phyloP scores from a whole-genome alignment of 73 alveolate genomes.

The Paramecium bursaria region DNA sequence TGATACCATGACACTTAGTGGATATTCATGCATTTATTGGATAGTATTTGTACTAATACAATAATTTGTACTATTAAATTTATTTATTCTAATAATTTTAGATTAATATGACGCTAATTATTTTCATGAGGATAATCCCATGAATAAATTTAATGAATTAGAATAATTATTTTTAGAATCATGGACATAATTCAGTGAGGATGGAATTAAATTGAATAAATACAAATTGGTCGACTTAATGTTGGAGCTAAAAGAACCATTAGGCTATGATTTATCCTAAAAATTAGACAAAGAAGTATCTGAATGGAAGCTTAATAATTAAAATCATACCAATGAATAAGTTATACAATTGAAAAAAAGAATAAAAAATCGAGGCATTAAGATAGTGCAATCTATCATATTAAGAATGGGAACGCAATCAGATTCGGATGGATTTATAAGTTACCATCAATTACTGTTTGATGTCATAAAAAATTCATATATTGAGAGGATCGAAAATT shows the following conservation, averaged over 20 bases:
- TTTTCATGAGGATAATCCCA: constrained; percentile 89
- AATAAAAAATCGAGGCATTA: constrained; percentile 47
- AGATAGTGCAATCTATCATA: constrained; percentile 66
- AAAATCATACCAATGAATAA: background rate
- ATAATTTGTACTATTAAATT: constrained; percentile 49
- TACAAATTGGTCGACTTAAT: constrained; percentile 69
- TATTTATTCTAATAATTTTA: constrained; percentile 93
- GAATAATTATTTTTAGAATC: constrained; percentile 82
- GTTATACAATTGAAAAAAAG: background rate
- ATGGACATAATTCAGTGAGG: constrained; percentile 82
- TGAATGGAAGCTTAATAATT: constrained; percentile 42
- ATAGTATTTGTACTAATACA: constrained; percentile 50
- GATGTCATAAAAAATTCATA: constrained; percentile 70
- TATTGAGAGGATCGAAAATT: constrained; percentile 58
- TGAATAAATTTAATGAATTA: constrained; percentile 84
- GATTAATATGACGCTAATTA: constrained; percentile 96
- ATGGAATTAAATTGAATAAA: constrained; percentile 75
- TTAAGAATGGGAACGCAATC: constrained; percentile 80
- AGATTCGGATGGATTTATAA: constrained; percentile 81
- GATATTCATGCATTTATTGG: constrained; percentile 37
- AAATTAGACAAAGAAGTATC: background rate
- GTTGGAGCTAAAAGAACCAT: constrained; percentile 69
- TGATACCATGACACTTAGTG: constrained; percentile 64
- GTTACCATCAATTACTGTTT: constrained; percentile 85
- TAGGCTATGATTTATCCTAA: constrained; percentile 72